These are phyloP conservation scores for Gaultheria prostrata DNA, from an alignment of 148 eudicot species.

Conservation along the genomic window DNA sequence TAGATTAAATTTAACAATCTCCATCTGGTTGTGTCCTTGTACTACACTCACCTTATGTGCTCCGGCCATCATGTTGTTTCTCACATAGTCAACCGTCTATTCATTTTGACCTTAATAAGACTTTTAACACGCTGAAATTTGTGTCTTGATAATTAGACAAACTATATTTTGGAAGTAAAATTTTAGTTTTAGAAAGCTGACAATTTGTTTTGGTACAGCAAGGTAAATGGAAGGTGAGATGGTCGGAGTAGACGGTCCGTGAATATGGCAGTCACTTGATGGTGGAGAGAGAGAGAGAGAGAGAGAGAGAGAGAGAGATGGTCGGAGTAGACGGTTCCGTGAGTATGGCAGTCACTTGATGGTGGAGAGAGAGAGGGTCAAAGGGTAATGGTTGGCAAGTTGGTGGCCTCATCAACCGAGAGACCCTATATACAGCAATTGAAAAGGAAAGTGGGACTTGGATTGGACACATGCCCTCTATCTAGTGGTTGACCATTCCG, in stretches of 20 bases:
- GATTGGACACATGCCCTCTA: neutral
- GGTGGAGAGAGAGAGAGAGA: neutral
- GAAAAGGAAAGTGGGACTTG: neutral
- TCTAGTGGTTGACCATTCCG: neutral
- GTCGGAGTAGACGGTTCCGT: neutral
- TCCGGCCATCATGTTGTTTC: neutral
- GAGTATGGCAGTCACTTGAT: neutral
- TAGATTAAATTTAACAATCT: conserved; percentile 1
- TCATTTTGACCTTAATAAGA: neutral
- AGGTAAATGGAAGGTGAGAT: neutral
- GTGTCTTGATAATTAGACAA: neutral
- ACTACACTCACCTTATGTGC: conserved; percentile 2
- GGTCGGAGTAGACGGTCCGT: neutral
- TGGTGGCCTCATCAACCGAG: neutral
- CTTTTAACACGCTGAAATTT: neutral
- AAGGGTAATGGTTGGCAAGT: neutral
- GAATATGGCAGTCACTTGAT: neutral
- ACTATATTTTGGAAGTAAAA: neutral
- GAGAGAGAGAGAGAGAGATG: neutral
- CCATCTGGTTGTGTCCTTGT: neutral
- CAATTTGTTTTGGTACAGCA: neutral
- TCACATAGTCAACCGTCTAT: neutral
- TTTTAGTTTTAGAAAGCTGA: neutral
- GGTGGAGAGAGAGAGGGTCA: neutral
- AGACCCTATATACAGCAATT: neutral